Evolutionary conservation across 495 filamentous ascomycete genomes (phyloP).

Genomic region (Penicillium psychrofluorescens): DNA sequence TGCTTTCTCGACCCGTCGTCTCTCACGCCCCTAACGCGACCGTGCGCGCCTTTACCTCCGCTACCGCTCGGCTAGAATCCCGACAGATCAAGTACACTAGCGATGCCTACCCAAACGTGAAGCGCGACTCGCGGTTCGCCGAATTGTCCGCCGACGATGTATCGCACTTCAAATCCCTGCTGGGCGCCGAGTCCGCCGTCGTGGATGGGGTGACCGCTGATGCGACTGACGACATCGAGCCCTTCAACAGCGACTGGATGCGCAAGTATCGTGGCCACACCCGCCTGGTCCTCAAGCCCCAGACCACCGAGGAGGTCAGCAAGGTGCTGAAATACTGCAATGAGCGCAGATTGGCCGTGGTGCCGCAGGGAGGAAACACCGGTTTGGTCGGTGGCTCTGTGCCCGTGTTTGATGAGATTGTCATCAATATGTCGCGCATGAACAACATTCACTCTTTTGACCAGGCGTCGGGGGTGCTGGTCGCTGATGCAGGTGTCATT

Average conservation of each 20-base stretch:
- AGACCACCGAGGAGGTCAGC: constrained; percentile 75
- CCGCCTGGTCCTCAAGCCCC: constrained; percentile 78
- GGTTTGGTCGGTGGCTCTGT: constrained; percentile 92
- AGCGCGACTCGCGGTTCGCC: constrained; percentile 66
- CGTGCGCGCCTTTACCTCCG: constrained; percentile 29
- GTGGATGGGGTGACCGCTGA: constrained; percentile 73
- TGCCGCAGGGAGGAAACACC: constrained; percentile 97
- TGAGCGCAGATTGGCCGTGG: constrained; percentile 79
- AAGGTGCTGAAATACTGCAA: constrained; percentile 90
- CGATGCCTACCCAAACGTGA: constrained; percentile 75
- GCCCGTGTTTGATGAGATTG: constrained; percentile 95
- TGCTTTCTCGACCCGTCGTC: constrained; percentile 15
- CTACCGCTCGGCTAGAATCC: constrained; percentile 19
- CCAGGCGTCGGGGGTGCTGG: constrained; percentile 81
- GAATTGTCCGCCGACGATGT: constrained; percentile 71
- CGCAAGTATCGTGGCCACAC: constrained; percentile 92
- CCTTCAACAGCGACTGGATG: constrained; percentile 99
- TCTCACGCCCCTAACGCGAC: constrained; percentile 13
- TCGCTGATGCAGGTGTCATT: constrained; percentile 85
- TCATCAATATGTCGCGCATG: constrained; percentile 82
- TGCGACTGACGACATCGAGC: constrained; percentile 71
- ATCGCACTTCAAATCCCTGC: constrained; percentile 63
- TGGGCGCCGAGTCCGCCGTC: constrained; percentile 71
- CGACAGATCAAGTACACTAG: constrained; percentile 68
- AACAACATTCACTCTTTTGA: constrained; percentile 89